phyloP scores from a whole-genome alignment of 805 yeast species.

The Candida krabiensis region DNA sequence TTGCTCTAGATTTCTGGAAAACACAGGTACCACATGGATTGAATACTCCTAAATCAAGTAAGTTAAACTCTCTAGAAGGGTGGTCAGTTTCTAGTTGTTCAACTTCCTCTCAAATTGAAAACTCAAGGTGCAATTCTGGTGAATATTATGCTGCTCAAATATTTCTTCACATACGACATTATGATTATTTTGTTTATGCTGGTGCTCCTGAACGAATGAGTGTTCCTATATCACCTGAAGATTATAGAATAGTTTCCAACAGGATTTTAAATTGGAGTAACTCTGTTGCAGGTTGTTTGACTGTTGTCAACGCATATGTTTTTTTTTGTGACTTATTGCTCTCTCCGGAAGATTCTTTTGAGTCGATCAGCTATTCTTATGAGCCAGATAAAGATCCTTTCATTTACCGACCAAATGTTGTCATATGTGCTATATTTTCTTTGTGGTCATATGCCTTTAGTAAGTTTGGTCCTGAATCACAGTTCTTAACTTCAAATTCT shows the following conservation, averaged over 20 bases:
- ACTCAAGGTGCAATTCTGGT: slow-evolving; percentile 53
- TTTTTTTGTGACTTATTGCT: slow-evolving; percentile 57
- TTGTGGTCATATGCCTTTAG: slow-evolving; percentile 51
- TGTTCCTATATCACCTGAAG: slow-evolving; percentile 50
- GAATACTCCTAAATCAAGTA: no score
- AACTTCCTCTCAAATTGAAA: slow-evolving; percentile 15
- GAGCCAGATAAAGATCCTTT: slow-evolving; percentile 36
- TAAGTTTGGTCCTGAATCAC: slow-evolving; percentile 49
- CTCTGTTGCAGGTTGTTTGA: slow-evolving; percentile 42
- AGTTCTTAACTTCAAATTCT: slow-evolving; percentile 22
- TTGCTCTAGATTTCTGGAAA: slow-evolving; percentile 66
- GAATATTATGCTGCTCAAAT: slow-evolving; percentile 71
- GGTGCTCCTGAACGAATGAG: slow-evolving; percentile 78
- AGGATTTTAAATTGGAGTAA: slow-evolving; percentile 51
- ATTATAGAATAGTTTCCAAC: slow-evolving; percentile 46
- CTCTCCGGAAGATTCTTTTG: slow-evolving; percentile 28
- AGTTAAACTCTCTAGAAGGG: no score
- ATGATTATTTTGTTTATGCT: slow-evolving; percentile 71
- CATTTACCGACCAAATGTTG: slow-evolving; percentile 36
- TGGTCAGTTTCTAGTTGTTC: no score
- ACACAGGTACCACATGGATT: slow-evolving; percentile 32
- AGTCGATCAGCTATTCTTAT: slow-evolving; percentile 28
- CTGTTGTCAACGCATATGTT: slow-evolving; percentile 55
- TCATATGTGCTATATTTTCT: slow-evolving; percentile 36
- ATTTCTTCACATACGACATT: slow-evolving; percentile 60